phyloP scores from a whole-genome alignment of 164 flowering plant species.

The Protea cynaroides region DNA sequence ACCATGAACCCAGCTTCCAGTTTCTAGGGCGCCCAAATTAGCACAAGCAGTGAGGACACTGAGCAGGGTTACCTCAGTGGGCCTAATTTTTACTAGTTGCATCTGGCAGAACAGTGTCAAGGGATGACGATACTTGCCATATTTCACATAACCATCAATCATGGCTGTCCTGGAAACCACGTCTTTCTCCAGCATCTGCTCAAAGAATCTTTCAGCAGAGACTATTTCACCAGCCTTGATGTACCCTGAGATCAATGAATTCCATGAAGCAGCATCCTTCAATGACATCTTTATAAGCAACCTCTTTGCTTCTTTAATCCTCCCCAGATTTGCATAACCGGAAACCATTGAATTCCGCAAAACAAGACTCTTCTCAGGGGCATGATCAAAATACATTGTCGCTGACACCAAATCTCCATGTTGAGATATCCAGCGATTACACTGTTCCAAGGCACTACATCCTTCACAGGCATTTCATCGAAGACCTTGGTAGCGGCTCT shows the following conservation, averaged over 20 bases:
- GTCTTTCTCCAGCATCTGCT: conserved; percentile 30
- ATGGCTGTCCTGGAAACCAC: conserved; percentile 30
- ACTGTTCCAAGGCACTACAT: conserved; percentile 13
- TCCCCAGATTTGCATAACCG: conserved; percentile 3
- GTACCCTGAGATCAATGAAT: conserved; percentile 23
- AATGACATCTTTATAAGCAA: conserved; percentile 13
- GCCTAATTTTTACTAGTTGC: conserved; percentile 19
- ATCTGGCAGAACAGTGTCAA: conserved; percentile 20
- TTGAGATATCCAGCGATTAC: conserved; percentile 5
- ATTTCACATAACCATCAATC: conserved; percentile 27
- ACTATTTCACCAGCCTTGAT: conserved; percentile 16
- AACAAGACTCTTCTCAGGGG: conserved; percentile 8
- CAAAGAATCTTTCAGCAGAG: conserved; percentile 16
- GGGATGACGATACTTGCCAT: conserved; percentile 21
- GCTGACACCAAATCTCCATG: conserved; percentile 7
- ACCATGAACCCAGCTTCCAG: conserved; percentile 33
- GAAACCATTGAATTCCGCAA: conserved; percentile 7
- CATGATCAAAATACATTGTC: conserved; percentile 2
- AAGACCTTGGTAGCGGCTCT: conserved; percentile 4
- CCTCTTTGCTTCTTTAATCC: conserved; percentile 9
- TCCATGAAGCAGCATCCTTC: conserved; percentile 34
- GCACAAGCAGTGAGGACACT: conserved; percentile 28
- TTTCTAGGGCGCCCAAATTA: conserved; percentile 25
- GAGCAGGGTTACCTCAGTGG: conserved; percentile 23
- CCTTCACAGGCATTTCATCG: conserved; percentile 9